Conservation (phyloP, 176 grass and related monocot species). For the Eragrostis nindensis region DNA sequence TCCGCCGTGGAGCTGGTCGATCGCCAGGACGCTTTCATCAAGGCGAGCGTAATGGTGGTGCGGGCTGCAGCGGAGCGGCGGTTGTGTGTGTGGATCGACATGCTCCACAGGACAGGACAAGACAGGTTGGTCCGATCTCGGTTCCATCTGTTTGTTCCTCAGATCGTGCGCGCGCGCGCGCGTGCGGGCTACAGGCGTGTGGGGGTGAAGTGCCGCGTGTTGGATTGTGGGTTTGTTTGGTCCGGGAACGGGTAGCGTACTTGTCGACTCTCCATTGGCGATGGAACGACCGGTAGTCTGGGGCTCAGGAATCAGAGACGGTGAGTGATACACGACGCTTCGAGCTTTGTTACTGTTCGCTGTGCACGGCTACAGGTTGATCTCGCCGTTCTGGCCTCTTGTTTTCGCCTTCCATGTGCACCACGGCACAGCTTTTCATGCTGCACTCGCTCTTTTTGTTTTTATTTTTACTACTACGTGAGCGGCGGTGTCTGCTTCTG, state of each 20-base stretch:
- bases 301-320: neutral
- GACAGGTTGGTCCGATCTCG: conserved; percentile 19
- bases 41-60: neutral
- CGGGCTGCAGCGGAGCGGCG: neutral
- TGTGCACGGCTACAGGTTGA: neutral
- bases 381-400: neutral
- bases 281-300: neutral
- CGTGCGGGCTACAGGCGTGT: neutral
- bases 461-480: conserved; percentile 3
- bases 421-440: conserved; percentile 13
- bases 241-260: neutral
- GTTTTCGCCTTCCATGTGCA: neutral
- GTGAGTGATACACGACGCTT: neutral
- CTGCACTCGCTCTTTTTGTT: conserved; percentile 26
- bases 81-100: neutral
- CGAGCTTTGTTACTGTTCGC: neutral
- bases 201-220: neutral
- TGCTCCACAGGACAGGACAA: neutral
- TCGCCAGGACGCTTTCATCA: no score
- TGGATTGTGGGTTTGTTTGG: neutral
- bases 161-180: neutral
- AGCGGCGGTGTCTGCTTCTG: neutral
- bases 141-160: neutral
- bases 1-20: no score
- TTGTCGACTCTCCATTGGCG: conserved; percentile 18